Percentiles rank a stretch among this genome's conserved stretches.
These are phyloP conservation scores for Odontarrhena argentea DNA, from an alignment of 345 rosid genomes.

Conservation along the genomic window DNA sequence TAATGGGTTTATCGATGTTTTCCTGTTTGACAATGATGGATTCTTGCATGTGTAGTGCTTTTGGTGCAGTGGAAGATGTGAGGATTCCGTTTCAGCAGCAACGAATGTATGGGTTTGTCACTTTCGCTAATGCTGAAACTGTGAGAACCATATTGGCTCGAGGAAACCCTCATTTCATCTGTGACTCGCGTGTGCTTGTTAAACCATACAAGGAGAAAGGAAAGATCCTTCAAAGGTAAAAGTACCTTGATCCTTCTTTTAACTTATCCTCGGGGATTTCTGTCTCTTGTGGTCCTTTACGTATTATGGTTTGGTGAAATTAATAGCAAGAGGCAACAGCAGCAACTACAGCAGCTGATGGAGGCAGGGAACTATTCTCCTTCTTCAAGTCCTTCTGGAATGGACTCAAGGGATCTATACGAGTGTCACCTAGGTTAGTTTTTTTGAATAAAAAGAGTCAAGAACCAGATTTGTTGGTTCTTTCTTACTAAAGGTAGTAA, in stretches of 20 bases:
- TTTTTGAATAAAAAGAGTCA: background rate
- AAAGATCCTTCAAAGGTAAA: slow-evolving; percentile 67
- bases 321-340: slow-evolving; percentile 70
- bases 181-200: slow-evolving; percentile 89
- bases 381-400: slow-evolving; percentile 60
- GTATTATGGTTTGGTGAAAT: slow-evolving; percentile 26
- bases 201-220: slow-evolving; percentile 98
- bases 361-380: slow-evolving; percentile 73
- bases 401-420: slow-evolving; percentile 61
- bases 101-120: slow-evolving; percentile 94
- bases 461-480: slow-evolving; percentile 7
- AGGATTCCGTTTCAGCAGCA: slow-evolving; percentile 92
- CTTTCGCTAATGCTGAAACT: slow-evolving; percentile 74
- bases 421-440: slow-evolving; percentile 65
- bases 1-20: background rate
- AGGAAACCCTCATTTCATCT: slow-evolving; percentile 90
- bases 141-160: slow-evolving; percentile 72
- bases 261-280: background rate
- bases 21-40: slow-evolving; percentile 25
- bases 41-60: slow-evolving; percentile 50
- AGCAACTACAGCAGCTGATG: slow-evolving; percentile 51
- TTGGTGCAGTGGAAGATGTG: slow-evolving; percentile 89
- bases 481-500: background rate
- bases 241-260: slow-evolving; percentile 7
- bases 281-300: slow-evolving; percentile 9